phyloP scores from a whole-genome alignment of 768 basidiomycete species.

The Boletus vinaceobasis region DNA sequence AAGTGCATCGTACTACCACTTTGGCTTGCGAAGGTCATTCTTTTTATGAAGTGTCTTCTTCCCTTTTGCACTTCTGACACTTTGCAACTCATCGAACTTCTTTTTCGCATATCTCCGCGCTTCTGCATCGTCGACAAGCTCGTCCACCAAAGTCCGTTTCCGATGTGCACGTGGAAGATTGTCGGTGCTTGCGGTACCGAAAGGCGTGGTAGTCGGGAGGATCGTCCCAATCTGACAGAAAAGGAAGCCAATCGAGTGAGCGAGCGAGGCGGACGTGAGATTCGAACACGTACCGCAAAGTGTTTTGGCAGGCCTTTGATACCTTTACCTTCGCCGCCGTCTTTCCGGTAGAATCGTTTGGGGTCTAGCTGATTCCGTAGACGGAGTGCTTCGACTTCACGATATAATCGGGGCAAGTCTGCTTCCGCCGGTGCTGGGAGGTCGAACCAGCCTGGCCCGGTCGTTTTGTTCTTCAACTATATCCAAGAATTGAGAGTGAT shows the following conservation, averaged over 20 bases:
- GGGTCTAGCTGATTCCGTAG: constrained; percentile 87
- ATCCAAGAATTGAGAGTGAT: neutral
- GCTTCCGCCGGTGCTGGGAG: constrained; percentile 78
- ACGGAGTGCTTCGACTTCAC: constrained; percentile 85
- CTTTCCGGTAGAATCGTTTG: constrained; percentile 87
- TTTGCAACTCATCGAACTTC: constrained; percentile 81
- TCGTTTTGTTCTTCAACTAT: constrained; percentile 67
- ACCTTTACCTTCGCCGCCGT: constrained; percentile 81
- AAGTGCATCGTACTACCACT: constrained; percentile 52
- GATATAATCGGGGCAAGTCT: constrained; percentile 72
- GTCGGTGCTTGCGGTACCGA: constrained; percentile 63
- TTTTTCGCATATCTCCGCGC: constrained; percentile 85
- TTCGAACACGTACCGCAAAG: constrained; percentile 67
- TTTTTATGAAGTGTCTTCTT: constrained; percentile 66
- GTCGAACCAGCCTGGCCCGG: constrained; percentile 85
- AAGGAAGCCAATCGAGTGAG: constrained; percentile 7
- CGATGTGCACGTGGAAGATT: constrained; percentile 68
- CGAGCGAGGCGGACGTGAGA: neutral
- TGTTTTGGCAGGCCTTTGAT: constrained; percentile 83
- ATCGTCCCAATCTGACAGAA: constrained; percentile 71
- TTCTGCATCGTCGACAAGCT: constrained; percentile 85
- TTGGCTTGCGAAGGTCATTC: constrained; percentile 57
- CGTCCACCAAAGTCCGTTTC: constrained; percentile 84
- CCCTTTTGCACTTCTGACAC: constrained; percentile 63
- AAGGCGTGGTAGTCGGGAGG: constrained; percentile 65